Conservation (phyloP, 2,329 filamentous ascomycete species). For the Apiospora pterosperma region DNA sequence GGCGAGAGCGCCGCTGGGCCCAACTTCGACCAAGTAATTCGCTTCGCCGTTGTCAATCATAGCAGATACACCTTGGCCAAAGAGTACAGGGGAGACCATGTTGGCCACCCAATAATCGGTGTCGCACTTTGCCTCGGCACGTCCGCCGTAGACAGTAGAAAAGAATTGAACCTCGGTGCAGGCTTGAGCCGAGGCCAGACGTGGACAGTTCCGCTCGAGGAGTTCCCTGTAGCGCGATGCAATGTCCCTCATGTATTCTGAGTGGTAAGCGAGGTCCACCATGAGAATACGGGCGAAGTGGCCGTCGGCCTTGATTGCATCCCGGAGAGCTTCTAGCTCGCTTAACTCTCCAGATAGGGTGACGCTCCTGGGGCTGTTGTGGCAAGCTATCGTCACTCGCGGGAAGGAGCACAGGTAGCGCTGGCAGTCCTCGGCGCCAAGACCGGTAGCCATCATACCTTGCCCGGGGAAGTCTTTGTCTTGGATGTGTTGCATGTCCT, state of each 20-base stretch:
- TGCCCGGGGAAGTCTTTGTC: not conserved
- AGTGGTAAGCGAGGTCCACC: conserved; percentile 22
- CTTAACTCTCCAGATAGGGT: conserved; percentile 18
- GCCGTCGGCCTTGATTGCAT: conserved; percentile 5
- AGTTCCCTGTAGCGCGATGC: conserved; percentile 12
- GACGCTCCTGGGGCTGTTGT: conserved; percentile 24
- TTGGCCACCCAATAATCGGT: conserved; percentile 24
- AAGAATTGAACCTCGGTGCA: conserved; percentile 4
- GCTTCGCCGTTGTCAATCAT: conserved; percentile 7
- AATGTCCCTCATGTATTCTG: conserved; percentile 10
- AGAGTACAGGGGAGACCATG: conserved; percentile 24
- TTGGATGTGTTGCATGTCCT: no score
- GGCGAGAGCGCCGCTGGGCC: conserved; percentile 17
- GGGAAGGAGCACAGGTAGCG: conserved; percentile 6
- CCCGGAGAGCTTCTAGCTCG: conserved; percentile 5
- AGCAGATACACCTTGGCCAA: conserved; percentile 13
- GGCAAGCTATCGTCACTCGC: conserved; percentile 19
- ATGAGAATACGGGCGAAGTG: conserved; percentile 20
- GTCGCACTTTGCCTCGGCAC: not conserved
- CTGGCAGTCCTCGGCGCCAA: conserved; percentile 3
- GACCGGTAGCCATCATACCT: conserved; percentile 20
- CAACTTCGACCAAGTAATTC: conserved; percentile 21
- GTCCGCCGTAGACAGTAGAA: conserved; percentile 10
- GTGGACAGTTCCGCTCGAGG: no score
- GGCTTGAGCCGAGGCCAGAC: no score